Percentiles rank a stretch among this genome's conserved stretches.
Conservation (phyloP, 257 asterid species). For the Thymus quinquecostatus region DNA sequence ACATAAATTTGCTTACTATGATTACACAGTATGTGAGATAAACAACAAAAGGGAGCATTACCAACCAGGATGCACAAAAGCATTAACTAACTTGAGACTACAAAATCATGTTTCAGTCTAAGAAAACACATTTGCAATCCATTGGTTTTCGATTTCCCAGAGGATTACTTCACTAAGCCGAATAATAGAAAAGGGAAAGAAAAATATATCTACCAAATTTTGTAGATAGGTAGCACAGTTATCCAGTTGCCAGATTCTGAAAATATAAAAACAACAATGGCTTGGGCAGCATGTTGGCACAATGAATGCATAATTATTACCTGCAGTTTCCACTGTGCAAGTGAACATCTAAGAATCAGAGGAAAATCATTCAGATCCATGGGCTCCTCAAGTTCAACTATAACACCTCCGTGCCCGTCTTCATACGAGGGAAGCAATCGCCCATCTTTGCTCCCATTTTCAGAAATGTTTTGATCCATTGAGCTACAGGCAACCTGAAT, state of each 20-base stretch:
- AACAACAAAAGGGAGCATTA: constrained; percentile 5
- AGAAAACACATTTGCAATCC: constrained; percentile 12
- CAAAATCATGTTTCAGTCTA: neutral
- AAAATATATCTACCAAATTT: neutral
- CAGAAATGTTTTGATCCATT: constrained; percentile 49
- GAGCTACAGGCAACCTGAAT: constrained; percentile 29
- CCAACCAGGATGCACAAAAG: neutral
- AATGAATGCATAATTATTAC: constrained; percentile 37
- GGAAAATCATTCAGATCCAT: constrained; percentile 54
- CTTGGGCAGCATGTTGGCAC: neutral
- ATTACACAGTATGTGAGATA: neutral
- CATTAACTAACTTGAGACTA: constrained; percentile 9
- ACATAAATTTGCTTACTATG: constrained; percentile 7
- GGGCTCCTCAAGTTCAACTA: constrained; percentile 59
- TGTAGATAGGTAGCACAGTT: neutral
- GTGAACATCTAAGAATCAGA: constrained; percentile 50
- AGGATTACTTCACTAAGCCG: neutral
- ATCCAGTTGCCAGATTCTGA: neutral
- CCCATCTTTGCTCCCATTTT: constrained; percentile 36
- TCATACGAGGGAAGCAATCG: constrained; percentile 51
- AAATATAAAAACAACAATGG: constrained; percentile 8
- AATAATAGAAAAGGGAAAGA: neutral
- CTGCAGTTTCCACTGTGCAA: constrained; percentile 67
- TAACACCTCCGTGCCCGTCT: constrained; percentile 69
- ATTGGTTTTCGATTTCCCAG: constrained; percentile 8